Evolutionary conservation across 257 asterid genomes (phyloP).

Genomic region (Solanum chaucha): DNA sequence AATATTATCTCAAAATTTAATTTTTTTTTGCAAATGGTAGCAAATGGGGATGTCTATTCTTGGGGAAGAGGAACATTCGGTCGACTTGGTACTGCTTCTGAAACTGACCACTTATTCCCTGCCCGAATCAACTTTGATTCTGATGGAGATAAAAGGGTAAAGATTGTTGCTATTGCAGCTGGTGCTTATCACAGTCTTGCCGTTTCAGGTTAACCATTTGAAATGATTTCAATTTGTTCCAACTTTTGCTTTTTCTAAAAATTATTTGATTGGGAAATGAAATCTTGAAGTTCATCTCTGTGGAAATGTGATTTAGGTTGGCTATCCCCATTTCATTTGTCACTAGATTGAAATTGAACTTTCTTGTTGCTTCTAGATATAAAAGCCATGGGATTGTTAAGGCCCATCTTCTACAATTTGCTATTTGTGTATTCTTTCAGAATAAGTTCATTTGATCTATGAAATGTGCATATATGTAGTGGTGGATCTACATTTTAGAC

Average conservation of each 20-base stretch:
- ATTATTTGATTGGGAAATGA: not conserved
- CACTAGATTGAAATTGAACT: not conserved
- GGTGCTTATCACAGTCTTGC: conserved; percentile 96
- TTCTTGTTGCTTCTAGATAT: not conserved
- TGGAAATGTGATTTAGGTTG: not conserved
- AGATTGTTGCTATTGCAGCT: conserved; percentile 65
- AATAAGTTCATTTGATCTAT: not conserved
- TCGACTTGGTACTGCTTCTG: conserved; percentile 80
- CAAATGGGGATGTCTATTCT: conserved; percentile 72
- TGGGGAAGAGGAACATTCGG: conserved; percentile 97
- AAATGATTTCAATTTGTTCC: not conserved
- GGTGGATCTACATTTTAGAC: not conserved
- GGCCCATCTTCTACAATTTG: not conserved
- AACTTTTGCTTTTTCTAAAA: not conserved
- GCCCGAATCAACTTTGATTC: conserved; percentile 34
- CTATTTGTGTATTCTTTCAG: not conserved
- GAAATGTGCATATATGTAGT: not conserved
- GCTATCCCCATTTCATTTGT: not conserved
- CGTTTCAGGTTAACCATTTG: conserved; percentile 44
- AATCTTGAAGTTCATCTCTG: not conserved
- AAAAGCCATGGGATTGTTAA: not conserved
- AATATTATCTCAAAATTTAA: not conserved
- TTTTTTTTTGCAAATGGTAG: conserved; percentile 11
- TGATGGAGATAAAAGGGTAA: conserved; percentile 25
- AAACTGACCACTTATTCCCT: conserved; percentile 46